A percentile compares a stretch with the other conserved stretches of the same genome.
Conservation (phyloP, 768 basidiomycete genomes). For the Tremella fuciformis region DNA sequence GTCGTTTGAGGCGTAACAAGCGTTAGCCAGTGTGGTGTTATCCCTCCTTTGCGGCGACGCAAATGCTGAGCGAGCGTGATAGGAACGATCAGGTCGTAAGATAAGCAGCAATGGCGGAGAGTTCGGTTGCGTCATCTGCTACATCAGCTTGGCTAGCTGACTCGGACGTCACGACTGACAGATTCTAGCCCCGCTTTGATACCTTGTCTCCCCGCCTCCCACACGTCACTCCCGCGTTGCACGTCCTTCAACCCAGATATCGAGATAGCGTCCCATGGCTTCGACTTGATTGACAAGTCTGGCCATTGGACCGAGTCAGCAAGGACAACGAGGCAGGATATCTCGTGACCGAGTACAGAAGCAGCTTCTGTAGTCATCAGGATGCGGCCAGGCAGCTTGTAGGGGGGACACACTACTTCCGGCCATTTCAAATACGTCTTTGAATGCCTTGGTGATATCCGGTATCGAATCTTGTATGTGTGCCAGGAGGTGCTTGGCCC, state of each 20-base stretch:
- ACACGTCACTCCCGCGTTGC: conserved; percentile 28
- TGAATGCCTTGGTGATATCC: conserved; percentile 34
- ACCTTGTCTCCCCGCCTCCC: conserved; percentile 37
- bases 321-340: conserved; percentile 42
- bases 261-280: conserved; percentile 44
- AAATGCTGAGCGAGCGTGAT: background rate
- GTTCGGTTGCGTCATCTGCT: conserved; percentile 43
- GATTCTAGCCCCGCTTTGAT: conserved; percentile 45
- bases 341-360: conserved; percentile 35
- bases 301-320: conserved; percentile 43
- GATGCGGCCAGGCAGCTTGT: background rate
- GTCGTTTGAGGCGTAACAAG: conserved; percentile 43
- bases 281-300: conserved; percentile 20
- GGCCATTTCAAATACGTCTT: conserved; percentile 44
- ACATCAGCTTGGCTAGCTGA: conserved; percentile 8
- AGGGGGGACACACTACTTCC: conserved; percentile 38
- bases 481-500: conserved; percentile 33
- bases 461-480: conserved; percentile 38
- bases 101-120: conserved; percentile 48
- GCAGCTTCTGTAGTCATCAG: conserved; percentile 38
- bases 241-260: conserved; percentile 39
- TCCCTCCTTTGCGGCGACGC: background rate
- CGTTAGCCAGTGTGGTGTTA: conserved; percentile 1
- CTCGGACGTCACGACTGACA: conserved; percentile 23
- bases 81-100: conserved; percentile 35